Evolutionary conservation across 1,284 basidiomycete species (phyloP).

Genomic region (Inonotus obliquus): DNA sequence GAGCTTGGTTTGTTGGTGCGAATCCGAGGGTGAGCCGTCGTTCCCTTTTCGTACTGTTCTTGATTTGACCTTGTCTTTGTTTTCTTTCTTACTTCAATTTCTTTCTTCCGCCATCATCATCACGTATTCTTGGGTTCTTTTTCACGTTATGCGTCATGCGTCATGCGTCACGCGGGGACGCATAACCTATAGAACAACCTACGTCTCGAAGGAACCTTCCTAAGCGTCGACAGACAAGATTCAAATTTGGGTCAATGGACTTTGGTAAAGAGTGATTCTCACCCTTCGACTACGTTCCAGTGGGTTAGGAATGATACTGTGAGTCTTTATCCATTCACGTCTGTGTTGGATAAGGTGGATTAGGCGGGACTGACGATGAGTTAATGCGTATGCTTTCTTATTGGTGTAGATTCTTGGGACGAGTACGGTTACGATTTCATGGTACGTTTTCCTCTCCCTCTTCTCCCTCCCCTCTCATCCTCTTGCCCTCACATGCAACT

Average conservation of each 20-base stretch:
- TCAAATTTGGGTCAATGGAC: conserved; percentile 47
- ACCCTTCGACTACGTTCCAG: conserved; percentile 70
- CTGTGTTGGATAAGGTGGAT: too few species aligned
- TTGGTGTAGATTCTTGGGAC: conserved; percentile 46
- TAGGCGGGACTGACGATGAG: too few species aligned
- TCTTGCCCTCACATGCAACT: background rate
- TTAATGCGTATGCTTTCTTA: background rate
- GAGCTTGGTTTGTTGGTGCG: conserved; percentile 67
- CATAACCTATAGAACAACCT: conserved; percentile 60
- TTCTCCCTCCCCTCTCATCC: background rate
- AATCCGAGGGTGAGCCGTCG: conserved; percentile 61
- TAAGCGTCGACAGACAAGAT: conserved; percentile 57
- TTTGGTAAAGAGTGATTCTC: conserved; percentile 67
- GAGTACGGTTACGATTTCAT: conserved; percentile 60
- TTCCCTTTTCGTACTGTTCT: background rate
- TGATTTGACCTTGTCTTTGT: background rate
- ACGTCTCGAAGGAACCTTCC: conserved; percentile 68
- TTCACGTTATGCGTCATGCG: background rate
- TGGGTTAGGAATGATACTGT: conserved; percentile 61
- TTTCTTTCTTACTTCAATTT: background rate
- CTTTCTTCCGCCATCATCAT: background rate
- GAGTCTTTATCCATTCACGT: conserved; percentile 21
- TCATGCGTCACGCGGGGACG: too few species aligned
- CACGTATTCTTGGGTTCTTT: background rate
- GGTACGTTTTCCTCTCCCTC: conserved; percentile 37